Evolutionary conservation across 805 yeast genomes (phyloP), one percentile per base, ranked within the genome.

Genomic region (Torulaspora maleeae): DNA sequence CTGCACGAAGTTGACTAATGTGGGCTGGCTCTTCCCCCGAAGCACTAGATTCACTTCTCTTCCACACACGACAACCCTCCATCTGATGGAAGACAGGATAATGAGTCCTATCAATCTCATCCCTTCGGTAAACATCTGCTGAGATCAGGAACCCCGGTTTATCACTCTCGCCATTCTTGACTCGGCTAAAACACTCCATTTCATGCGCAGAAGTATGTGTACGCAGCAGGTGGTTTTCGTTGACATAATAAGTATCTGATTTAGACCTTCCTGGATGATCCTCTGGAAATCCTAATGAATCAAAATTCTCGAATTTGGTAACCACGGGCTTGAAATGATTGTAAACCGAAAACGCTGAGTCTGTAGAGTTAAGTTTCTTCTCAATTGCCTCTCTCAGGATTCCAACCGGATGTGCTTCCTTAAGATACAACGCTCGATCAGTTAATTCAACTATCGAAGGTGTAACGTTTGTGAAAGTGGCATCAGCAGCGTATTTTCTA

Each of bases 181-280:
- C 73, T 2, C 67, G 66, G 36, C 74, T 71, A 67, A 88, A 91
- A 60, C 96, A 88, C 59, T 86, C 89, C 54, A 77, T 78, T 67
- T 93, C 99, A 65, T 93, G 99, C 0, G 99, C 99, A 1, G 97
- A 89, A 0, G 99, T 91, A 61, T 93, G 99, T 0, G 99, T 93
- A 59, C 99, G 73, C 48, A 93, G 69, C 24, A 93, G 70, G 27
- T 82, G 70, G 16, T 76, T 75, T 43, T 80, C 74, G 67, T 93
- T 90, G 43, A 93, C 62, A 59, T 93, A 93, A 66, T 93, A 93
- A 0, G 99, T 91, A 63, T 93, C 99, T 3, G 95, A 84, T 58
- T 78, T 85, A 15, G 93, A 79, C 59, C 99, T 75, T 3, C 99
- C 97, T 0, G 95, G 96, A 63, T 93, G 99, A 59, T 90, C 95